phyloP scores from a whole-genome alignment of 441 rosid genomes.

The Gossypium davidsonii region DNA sequence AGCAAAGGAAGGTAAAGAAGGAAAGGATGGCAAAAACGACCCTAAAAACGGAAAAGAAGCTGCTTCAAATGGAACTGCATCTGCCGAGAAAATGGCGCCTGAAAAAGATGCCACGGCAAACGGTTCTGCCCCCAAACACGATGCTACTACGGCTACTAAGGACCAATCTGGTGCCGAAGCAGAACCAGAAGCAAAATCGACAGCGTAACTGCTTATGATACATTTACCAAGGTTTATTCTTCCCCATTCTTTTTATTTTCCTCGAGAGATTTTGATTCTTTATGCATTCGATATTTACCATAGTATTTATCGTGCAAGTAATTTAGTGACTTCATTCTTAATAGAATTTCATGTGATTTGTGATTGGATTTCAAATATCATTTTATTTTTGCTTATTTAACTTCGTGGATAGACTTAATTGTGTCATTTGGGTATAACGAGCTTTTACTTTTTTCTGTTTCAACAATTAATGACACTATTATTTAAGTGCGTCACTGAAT shows the following conservation, averaged over 20 bases:
- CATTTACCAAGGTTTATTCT: not conserved
- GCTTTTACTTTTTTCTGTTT: no score
- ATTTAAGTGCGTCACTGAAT: no score
- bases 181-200: constrained; percentile 31
- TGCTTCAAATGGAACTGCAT: constrained; percentile 17
- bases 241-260: constrained; percentile 3
- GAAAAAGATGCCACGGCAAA: constrained; percentile 24
- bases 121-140: constrained; percentile 30
- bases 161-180: constrained; percentile 16
- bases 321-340: not conserved
- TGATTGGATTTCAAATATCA: not conserved
- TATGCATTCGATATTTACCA: not conserved
- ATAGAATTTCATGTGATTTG: not conserved
- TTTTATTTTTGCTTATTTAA: not conserved
- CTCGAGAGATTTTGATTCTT: constrained; percentile 8
- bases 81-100: constrained; percentile 24
- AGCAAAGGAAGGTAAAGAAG: constrained; percentile 31
- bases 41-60: constrained; percentile 22
- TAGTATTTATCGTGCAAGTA: not conserved
- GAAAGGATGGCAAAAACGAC: constrained; percentile 10
- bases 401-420: not conserved
- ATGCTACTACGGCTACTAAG: constrained; percentile 19
- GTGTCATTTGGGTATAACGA: not conserved
- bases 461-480: no score
- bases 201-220: constrained; percentile 23